Evolutionary conservation across 345 rosid genomes (phyloP).

Genomic region (Excoecaria agallocha): DNA sequence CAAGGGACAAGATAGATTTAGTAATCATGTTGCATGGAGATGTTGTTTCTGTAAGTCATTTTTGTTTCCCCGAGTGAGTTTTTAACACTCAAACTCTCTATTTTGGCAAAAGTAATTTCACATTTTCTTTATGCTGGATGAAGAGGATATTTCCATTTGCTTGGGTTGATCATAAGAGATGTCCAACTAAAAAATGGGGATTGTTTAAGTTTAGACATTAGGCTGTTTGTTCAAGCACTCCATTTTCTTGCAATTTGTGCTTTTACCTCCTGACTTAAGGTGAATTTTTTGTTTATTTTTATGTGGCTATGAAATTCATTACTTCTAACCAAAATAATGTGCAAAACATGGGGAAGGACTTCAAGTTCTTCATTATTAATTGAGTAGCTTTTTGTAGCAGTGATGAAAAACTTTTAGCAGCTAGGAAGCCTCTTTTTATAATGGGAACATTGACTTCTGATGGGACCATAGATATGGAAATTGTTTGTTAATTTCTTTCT

Average conservation of each 20-base stretch:
- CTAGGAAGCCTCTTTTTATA: background rate
- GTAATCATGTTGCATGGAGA: constrained; percentile 84
- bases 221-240: background rate
- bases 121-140: background rate
- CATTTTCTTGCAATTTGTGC: background rate
- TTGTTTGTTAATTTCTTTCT: background rate
- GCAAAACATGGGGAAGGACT: constrained; percentile 96
- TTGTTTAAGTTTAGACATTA: background rate
- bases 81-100: background rate
- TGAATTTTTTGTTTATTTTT: background rate
- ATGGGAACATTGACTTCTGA: background rate
- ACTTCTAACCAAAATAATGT: constrained; percentile 14
- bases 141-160: background rate
- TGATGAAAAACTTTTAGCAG: background rate
- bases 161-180: no score
- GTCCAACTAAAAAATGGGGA: no score
- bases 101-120: constrained; percentile 5
- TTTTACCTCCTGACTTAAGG: background rate
- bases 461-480: background rate
- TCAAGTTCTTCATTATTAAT: constrained; percentile 52
- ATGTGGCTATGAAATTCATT: background rate
- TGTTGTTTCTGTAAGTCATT: constrained; percentile 62
- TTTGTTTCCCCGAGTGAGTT: background rate
- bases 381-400: background rate
- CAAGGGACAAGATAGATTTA: constrained; percentile 81